phyloP scores from a whole-genome alignment of 2,329 filamentous ascomycete species.

The Aspergillus neoniger region DNA sequence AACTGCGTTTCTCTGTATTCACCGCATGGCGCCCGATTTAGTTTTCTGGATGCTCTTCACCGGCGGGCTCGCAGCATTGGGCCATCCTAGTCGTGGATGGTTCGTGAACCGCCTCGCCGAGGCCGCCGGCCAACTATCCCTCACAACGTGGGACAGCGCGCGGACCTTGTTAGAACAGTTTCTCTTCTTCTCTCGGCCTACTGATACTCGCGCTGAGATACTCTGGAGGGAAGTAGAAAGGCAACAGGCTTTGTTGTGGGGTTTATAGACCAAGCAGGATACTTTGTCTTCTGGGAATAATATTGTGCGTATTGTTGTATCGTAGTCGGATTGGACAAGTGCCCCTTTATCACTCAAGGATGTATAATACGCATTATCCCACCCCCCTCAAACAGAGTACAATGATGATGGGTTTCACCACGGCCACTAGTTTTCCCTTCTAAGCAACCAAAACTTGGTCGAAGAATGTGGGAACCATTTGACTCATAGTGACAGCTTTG shows the following conservation, averaged over 20 bases:
- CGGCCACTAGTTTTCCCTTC: too few relatives aligned
- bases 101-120: not conserved
- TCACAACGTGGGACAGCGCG: not conserved
- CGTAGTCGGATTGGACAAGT: too few relatives aligned
- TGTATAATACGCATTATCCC: too few relatives aligned
- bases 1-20: not conserved
- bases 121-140: not conserved
- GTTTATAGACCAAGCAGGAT: too few relatives aligned
- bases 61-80: not conserved
- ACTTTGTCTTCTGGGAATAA: too few relatives aligned
- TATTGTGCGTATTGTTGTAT: too few relatives aligned
- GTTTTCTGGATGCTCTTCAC: not conserved
- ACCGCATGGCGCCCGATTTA: not conserved
- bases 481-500: too few relatives aligned
- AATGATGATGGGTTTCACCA: too few relatives aligned
- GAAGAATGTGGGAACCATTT: too few relatives aligned
- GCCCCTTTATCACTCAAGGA: too few relatives aligned
- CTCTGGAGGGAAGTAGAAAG: not conserved
- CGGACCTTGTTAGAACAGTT: not conserved
- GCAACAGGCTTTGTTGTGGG: not conserved
- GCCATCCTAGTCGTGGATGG: not conserved
- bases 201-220: not conserved
- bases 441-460: too few relatives aligned
- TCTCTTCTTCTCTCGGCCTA: not conserved
- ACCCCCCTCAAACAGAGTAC: too few relatives aligned